Conservation (phyloP, 2,329 filamentous ascomycete genomes). For the Botrytis squamosa region DNA sequence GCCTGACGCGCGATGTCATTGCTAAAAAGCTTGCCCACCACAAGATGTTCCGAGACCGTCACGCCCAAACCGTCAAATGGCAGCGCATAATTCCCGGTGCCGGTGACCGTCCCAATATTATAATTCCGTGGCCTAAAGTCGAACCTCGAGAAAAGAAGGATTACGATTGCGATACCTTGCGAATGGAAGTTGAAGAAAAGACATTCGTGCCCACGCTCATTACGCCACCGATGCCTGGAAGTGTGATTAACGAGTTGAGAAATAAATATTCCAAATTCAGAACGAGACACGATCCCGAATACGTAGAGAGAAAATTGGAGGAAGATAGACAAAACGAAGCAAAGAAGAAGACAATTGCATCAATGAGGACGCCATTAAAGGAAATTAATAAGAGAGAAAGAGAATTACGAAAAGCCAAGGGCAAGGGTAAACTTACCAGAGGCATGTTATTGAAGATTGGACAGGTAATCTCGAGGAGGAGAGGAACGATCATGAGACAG, state of each 20-base stretch:
- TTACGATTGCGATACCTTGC: constrained; percentile 67
- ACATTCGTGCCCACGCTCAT: constrained; percentile 79
- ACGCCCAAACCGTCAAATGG: constrained; percentile 50
- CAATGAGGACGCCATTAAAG: constrained; percentile 39
- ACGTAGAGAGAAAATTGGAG: constrained; percentile 61
- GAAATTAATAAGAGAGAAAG: constrained; percentile 36
- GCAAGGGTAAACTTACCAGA: constrained; percentile 35
- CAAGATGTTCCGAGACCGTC: constrained; percentile 50
- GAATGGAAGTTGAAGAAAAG: constrained; percentile 69
- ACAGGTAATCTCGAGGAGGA: constrained; percentile 37
- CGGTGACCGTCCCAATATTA: constrained; percentile 53
- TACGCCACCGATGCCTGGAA: constrained; percentile 71
- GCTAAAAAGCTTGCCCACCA: constrained; percentile 66
- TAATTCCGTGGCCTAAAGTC: constrained; percentile 73
- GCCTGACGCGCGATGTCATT: constrained; percentile 68
- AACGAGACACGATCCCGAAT: constrained; percentile 75
- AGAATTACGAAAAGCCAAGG: constrained; percentile 35
- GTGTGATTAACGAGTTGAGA: constrained; percentile 82
- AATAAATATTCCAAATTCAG: constrained; percentile 81
- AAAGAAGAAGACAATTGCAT: constrained; percentile 30
- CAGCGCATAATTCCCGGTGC: constrained; percentile 63
- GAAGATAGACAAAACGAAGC: constrained; percentile 51
- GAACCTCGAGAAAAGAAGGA: constrained; percentile 52
- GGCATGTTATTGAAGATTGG: constrained; percentile 39
- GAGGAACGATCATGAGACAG: constrained; percentile 26